Conservation (phyloP, 495 filamentous ascomycete species). For the Aspergillus ostianus region DNA sequence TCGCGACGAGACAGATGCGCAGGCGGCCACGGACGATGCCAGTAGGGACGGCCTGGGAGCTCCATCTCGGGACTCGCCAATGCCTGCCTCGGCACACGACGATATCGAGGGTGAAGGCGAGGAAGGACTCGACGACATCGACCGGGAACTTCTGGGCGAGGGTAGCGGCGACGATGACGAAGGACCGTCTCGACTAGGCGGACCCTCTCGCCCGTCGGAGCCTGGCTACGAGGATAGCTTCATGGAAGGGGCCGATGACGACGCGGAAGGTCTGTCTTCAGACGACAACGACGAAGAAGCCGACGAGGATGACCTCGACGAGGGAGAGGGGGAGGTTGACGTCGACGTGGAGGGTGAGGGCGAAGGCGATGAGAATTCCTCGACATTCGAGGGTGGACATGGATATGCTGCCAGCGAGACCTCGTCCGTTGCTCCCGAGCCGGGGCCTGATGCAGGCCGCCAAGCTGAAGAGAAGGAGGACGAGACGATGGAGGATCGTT, state of each 20-base stretch:
- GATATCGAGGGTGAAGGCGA: conserved; percentile 42
- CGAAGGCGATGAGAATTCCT: conserved; percentile 44
- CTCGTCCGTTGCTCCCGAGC: conserved; percentile 30
- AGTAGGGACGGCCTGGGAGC: conserved; percentile 18
- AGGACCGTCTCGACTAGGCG: conserved; percentile 14
- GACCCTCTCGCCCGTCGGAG: conserved; percentile 19
- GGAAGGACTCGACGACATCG: conserved; percentile 48
- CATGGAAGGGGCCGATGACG: conserved; percentile 30
- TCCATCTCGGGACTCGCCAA: conserved; percentile 25
- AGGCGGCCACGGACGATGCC: conserved; percentile 17
- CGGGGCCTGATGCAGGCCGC: conserved; percentile 20
- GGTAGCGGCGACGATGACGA: conserved; percentile 45
- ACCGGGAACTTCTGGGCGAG: conserved; percentile 51
- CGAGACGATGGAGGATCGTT: conserved; percentile 35
- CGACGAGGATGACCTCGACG: conserved; percentile 38
- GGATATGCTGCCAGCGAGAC: conserved; percentile 40
- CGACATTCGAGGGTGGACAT: conserved; percentile 40
- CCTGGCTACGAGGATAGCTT: conserved; percentile 30
- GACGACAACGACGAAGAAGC: conserved; percentile 36
- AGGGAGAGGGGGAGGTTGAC: conserved; percentile 36
- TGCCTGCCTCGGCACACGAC: conserved; percentile 18
- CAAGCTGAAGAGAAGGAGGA: conserved; percentile 30
- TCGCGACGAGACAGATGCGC: conserved; percentile 16
- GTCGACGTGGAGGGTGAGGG: conserved; percentile 19
- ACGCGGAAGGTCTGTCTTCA: conserved; percentile 22